A percentile compares a stretch with the other conserved stretches of the same genome.
Conservation (phyloP, 768 basidiomycete species). For the Leccinum broughii region DNA sequence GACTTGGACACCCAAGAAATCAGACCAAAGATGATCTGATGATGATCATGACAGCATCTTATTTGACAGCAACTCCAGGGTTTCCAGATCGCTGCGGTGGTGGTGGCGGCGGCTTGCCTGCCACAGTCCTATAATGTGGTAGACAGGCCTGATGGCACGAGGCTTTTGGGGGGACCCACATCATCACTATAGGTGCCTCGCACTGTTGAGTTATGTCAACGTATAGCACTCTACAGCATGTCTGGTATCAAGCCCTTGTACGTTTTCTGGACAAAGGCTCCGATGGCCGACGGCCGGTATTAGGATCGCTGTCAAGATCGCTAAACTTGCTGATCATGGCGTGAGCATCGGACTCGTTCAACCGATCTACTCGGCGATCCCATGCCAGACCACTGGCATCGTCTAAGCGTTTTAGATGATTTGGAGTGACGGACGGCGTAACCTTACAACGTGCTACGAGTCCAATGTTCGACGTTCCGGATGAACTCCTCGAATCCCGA, state of each 20-base stretch:
- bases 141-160: neutral
- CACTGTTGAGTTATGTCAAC: neutral
- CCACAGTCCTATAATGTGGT: neutral
- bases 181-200: neutral
- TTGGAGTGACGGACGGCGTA: neutral
- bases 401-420: neutral
- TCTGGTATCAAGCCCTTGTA: neutral
- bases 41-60: neutral
- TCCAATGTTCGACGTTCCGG: neutral
- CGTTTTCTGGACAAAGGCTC: neutral
- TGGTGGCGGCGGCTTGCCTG: neutral
- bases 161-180: neutral
- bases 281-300: neutral
- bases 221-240: neutral
- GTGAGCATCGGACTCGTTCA: too few species aligned
- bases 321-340: neutral
- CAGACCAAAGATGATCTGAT: too few species aligned
- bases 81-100: too few species aligned
- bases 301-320: neutral
- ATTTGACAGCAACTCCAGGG: too few species aligned
- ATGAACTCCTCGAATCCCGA: neutral
- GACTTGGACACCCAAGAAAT: too few species aligned
- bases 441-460: too few species aligned
- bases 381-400: neutral
- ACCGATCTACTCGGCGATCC: too few species aligned